Evolutionary conservation across 1,284 basidiomycete species (phyloP).

Genomic region (Leccinum pseudoinsigne): DNA sequence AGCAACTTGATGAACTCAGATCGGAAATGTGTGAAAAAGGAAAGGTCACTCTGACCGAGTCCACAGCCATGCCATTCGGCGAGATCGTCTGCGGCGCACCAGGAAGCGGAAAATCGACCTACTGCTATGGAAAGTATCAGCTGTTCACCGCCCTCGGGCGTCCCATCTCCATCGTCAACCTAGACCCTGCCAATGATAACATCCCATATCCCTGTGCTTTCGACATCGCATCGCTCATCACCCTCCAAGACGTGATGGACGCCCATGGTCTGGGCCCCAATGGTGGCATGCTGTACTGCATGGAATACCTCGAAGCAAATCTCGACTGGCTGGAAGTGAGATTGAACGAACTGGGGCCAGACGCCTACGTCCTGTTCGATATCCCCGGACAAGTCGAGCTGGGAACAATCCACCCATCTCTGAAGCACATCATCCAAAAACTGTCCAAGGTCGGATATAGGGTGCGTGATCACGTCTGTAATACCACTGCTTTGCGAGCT

Average conservation of each 20-base stretch:
- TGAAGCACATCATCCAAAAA: conserved; percentile 72
- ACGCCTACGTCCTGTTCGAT: conserved; percentile 92
- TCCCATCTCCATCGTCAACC: conserved; percentile 89
- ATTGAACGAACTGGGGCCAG: conserved; percentile 65
- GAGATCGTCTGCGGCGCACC: conserved; percentile 92
- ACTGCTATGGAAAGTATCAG: conserved; percentile 92
- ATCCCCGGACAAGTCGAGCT: conserved; percentile 98
- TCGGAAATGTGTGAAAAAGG: background rate
- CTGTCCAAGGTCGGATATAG: conserved; percentile 81
- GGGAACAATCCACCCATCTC: conserved; percentile 91
- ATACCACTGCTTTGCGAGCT: conserved; percentile 9
- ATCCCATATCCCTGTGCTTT: conserved; percentile 92
- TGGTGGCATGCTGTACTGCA: conserved; percentile 95
- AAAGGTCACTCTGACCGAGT: background rate
- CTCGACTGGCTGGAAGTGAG: conserved; percentile 90
- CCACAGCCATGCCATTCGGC: conserved; percentile 69
- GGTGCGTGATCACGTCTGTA: conserved; percentile 51
- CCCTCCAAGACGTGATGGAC: conserved; percentile 87
- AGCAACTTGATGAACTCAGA: background rate
- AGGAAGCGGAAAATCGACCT: conserved; percentile 93
- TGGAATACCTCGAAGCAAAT: conserved; percentile 97
- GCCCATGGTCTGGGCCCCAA: conserved; percentile 91
- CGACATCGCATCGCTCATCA: conserved; percentile 86
- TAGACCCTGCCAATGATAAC: conserved; percentile 92
- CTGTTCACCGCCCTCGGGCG: conserved; percentile 86